phyloP scores from a whole-genome alignment of 352 stramenopile genomes.

The Blastocystis sp. region DNA sequence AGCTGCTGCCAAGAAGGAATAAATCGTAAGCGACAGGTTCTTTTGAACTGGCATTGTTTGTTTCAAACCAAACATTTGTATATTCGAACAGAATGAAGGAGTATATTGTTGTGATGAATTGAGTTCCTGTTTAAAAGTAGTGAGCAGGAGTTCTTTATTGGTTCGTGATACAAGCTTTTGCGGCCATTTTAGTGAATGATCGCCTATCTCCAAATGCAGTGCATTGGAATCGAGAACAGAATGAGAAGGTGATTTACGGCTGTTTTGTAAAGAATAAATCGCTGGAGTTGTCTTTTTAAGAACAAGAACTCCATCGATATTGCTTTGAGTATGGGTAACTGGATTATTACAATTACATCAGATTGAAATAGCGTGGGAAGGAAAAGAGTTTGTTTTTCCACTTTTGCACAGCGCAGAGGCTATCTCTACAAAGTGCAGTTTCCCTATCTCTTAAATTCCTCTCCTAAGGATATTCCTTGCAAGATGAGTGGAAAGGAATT shows the following conservation, averaged over 20 bases:
- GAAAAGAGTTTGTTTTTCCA: not conserved
- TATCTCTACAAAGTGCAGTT: constrained; percentile 13
- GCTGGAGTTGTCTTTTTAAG: constrained; percentile 29
- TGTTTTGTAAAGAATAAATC: not conserved
- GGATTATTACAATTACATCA: not conserved
- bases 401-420: not conserved
- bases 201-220: not conserved
- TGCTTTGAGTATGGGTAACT: constrained; percentile 13
- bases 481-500: too few relatives aligned
- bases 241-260: too few relatives aligned
- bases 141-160: not conserved
- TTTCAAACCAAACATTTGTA: not conserved
- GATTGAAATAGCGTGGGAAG: not conserved
- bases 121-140: not conserved
- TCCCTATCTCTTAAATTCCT: not conserved
- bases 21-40: constrained; percentile 65
- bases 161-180: not conserved
- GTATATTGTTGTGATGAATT: not conserved
- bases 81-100: not conserved
- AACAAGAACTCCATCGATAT: constrained; percentile 9
- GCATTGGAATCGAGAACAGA: not conserved
- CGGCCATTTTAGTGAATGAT: not conserved
- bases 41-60: constrained; percentile 37
- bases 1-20: constrained; percentile 76
- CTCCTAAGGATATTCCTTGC: too few relatives aligned